Percentiles rank a stretch among this genome's conserved stretches.
phyloP scores from a whole-genome alignment of 179 eudicot genomes.

The Vitellaria paradoxa region DNA sequence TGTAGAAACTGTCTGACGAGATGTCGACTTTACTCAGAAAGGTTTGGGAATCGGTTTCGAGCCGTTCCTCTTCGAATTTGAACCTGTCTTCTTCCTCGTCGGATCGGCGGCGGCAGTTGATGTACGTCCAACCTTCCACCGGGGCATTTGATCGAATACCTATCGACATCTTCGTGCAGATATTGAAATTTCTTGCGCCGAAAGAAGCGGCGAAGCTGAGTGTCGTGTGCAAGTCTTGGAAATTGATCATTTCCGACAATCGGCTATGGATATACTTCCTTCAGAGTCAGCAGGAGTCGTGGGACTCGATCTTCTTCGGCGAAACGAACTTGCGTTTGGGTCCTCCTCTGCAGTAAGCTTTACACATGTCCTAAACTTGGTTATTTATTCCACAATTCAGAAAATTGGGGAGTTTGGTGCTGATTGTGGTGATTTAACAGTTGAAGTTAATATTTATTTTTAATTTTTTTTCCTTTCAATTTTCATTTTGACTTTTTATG shows the following conservation, averaged over 20 bases:
- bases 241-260: constrained; percentile 53
- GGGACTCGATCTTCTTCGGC: constrained; percentile 62
- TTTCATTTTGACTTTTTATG: background rate
- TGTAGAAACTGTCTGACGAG: background rate
- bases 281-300: constrained; percentile 37
- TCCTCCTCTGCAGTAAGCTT: constrained; percentile 40
- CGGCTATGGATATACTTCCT: constrained; percentile 64
- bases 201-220: constrained; percentile 56
- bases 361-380: background rate
- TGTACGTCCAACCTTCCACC: constrained; percentile 26
- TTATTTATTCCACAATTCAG: background rate
- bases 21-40: constrained; percentile 30
- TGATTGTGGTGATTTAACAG: too few species aligned
- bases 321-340: constrained; percentile 59
- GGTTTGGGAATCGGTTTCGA: constrained; percentile 31
- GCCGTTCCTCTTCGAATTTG: constrained; percentile 21
- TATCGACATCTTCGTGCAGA: constrained; percentile 45
- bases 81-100: background rate
- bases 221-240: constrained; percentile 59
- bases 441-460: too few species aligned
- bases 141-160: constrained; percentile 73
- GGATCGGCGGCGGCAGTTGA: constrained; percentile 4
- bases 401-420: too few species aligned
- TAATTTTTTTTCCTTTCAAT: background rate
- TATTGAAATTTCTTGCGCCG: constrained; percentile 55